Conservation (phyloP, 495 filamentous ascomycete genomes). For the Penicillium angulare region DNA sequence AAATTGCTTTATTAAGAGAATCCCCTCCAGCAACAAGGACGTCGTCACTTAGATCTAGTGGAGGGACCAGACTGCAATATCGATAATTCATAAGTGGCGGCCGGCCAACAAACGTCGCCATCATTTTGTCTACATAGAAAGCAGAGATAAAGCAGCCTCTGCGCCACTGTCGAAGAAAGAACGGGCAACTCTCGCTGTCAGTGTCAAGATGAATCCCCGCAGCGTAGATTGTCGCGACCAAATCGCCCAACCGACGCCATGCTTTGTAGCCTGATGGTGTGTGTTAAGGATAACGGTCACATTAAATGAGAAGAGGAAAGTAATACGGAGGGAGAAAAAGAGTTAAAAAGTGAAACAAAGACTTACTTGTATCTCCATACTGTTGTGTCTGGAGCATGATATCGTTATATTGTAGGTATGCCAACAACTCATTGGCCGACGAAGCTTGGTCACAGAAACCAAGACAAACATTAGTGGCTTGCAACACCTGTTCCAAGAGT, state of each 20-base stretch:
- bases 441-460: slow-evolving; percentile 47
- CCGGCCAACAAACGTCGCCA: slow-evolving; percentile 55
- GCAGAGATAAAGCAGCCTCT: slow-evolving; percentile 53
- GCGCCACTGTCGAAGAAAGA: slow-evolving; percentile 51
- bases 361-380: slow-evolving; percentile 53
- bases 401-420: slow-evolving; percentile 44
- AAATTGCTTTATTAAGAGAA: slow-evolving; percentile 38
- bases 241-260: slow-evolving; percentile 54
- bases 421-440: slow-evolving; percentile 47
- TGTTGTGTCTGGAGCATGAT: slow-evolving; percentile 44
- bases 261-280: slow-evolving; percentile 40
- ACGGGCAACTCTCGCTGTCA: slow-evolving; percentile 43
- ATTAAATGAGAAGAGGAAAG: not conserved
- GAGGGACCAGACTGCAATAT: slow-evolving; percentile 54
- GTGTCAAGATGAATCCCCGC: slow-evolving; percentile 57
- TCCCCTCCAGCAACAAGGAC: slow-evolving; percentile 48
- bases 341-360: too few species aligned
- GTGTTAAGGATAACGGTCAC: not conserved
- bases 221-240: slow-evolving; percentile 53
- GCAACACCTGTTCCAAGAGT: slow-evolving; percentile 36
- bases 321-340: not conserved
- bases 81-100: slow-evolving; percentile 55
- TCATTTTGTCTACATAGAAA: slow-evolving; percentile 51
- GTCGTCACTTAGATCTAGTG: slow-evolving; percentile 56
- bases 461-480: slow-evolving; percentile 43